Evolutionary conservation across 2,329 filamentous ascomycete species (phyloP).

Genomic region (Herpotrichia juniperi): DNA sequence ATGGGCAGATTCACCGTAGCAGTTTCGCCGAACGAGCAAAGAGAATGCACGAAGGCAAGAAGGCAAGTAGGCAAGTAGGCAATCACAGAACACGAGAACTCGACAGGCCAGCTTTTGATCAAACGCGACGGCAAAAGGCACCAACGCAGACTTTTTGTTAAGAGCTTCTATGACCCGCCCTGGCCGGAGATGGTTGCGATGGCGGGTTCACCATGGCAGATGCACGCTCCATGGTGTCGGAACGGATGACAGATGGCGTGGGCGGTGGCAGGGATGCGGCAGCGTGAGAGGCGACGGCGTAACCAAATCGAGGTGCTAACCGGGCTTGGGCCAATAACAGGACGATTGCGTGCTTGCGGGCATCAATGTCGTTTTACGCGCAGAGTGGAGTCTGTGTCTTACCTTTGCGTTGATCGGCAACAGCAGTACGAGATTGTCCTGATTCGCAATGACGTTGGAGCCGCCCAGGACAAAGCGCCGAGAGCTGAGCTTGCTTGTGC

Average conservation of each 20-base stretch:
- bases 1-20: background rate
- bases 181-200: constrained; percentile 1
- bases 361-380: constrained; percentile 36
- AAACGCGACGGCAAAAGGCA: background rate
- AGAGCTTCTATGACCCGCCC: background rate
- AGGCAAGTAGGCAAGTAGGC: too few species aligned
- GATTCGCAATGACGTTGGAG: background rate
- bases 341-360: constrained; percentile 41
- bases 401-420: background rate
- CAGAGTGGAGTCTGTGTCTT: background rate
- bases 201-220: constrained; percentile 2
- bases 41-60: background rate
- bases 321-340: constrained; percentile 34
- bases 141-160: background rate
- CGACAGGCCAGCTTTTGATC: background rate
- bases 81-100: background rate
- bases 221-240: constrained; percentile 11
- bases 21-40: background rate
- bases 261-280: constrained; percentile 27
- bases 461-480: background rate
- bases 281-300: too few species aligned
- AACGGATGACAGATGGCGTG: constrained; percentile 10
- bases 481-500: too few species aligned
- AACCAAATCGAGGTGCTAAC: too few species aligned
- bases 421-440: background rate